Base-by-base conservation (phyloP, 2,329 filamentous ascomycete genomes). In the Colletotrichum zoysiae region DNA sequence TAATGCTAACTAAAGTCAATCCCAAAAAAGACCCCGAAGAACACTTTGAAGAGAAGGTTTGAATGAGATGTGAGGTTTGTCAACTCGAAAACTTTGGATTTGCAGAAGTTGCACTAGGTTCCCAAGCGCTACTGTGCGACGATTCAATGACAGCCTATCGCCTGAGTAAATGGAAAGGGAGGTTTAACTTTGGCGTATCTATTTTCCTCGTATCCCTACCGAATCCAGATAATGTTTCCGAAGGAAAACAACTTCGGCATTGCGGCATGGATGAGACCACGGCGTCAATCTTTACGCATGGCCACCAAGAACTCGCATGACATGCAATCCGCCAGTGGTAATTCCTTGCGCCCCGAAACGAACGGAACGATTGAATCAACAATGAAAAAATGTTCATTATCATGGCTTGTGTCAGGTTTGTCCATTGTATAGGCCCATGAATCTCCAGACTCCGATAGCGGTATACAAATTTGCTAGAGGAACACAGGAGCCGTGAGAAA, bases 21-120 rank as follows among this genome's bases (percentile, higher is more conserved):
- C 12, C 44, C 7, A 0, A n/a, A n/a, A n/a, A 9, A 20, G 12
- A 11, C 0, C n/a, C 2, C 4, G 9, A 23, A 48, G 2, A 20
- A 20, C 3, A 48, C 20, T 12, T n/a, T 4, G 44, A 11, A n/a
- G 20, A n/a, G 9, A 6, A 12, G 20, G 18, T n/a, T 6, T 46
- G 18, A 9, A n/a, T n/a, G 20, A 11, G 26, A 26, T 26, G 26
- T 26, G 26, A 26, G 26, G 26, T 26, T 26, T 26, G 26, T 26
- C 3, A 26, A 3, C 26, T 26, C 26, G 26, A 26, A 26, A 26
- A 26, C 26, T 26, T 2, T 26, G 26, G 26, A 26, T 26, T 26
- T 26, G 3, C 26, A 26, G 26, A 26, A 26, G 26, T 3, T 26
- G 1, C 26, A 26, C 26, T 26, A 26, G 1, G 26, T 26, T 26